Evolutionary conservation across 176 grass and related monocot species (phyloP).

Genomic region (Aegilops longissima): DNA sequence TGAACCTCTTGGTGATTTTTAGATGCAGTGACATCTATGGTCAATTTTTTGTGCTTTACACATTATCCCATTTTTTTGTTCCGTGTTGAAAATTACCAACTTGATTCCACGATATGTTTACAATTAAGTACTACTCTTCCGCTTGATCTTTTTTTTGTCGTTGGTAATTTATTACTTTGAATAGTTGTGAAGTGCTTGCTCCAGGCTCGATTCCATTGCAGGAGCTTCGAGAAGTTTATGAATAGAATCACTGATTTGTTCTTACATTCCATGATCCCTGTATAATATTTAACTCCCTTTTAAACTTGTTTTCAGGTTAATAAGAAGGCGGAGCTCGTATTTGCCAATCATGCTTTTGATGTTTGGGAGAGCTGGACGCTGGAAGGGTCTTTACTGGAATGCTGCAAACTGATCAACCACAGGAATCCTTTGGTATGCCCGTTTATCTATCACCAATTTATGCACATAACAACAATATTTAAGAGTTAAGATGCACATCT

Average conservation of each 20-base stretch:
- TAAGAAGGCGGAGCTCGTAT: conserved; percentile 65
- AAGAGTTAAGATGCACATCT: background rate
- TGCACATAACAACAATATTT: background rate
- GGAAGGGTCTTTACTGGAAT: conserved; percentile 62
- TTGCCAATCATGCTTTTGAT: conserved; percentile 82
- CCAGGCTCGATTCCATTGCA: background rate
- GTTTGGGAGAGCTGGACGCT: conserved; percentile 86
- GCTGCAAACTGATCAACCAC: conserved; percentile 75
- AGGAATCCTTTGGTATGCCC: conserved; percentile 72
- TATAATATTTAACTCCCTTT: conserved; percentile 12
- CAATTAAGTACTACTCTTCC: background rate
- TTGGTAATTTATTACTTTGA: conserved; percentile 2
- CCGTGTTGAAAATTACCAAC: background rate
- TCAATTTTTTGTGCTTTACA: background rate
- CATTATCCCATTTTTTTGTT: background rate
- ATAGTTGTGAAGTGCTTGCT: background rate
- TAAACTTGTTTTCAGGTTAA: conserved; percentile 55
- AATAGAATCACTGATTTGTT: background rate
- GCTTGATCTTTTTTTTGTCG: background rate
- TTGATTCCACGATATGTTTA: background rate
- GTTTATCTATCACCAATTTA: conserved; percentile 3
- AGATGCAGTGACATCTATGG: background rate
- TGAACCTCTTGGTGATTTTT: background rate
- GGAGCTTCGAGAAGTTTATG: background rate
- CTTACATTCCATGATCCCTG: background rate